A percentile compares a stretch with the other conserved stretches of the same genome.
Conservation (phyloP, 768 basidiomycete species). For the Mrakia frigida region DNA sequence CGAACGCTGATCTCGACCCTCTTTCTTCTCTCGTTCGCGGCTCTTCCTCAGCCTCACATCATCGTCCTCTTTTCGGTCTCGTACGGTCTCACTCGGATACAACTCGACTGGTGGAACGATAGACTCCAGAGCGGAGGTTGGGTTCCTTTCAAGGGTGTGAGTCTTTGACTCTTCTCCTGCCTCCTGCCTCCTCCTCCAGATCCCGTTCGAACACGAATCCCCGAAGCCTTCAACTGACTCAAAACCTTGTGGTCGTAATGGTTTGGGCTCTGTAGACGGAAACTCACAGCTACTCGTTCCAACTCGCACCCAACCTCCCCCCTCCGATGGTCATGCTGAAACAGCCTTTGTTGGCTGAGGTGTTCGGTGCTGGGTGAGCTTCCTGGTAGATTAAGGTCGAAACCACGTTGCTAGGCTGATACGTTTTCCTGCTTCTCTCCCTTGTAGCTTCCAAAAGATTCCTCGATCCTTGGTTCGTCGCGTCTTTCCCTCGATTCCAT, state of each 20-base stretch:
- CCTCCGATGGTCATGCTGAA: constrained; percentile 58
- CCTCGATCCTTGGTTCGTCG: constrained; percentile 14
- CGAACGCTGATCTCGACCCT: not conserved
- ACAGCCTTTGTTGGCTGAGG: constrained; percentile 62
- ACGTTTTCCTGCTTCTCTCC: not conserved
- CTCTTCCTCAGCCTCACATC: constrained; percentile 53
- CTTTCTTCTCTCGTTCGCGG: too few relatives aligned
- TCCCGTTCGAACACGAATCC: not conserved
- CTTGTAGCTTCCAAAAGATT: constrained; percentile 49
- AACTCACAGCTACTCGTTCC: constrained; percentile 56
- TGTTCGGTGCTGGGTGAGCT: constrained; percentile 68
- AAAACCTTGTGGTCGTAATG: not conserved
- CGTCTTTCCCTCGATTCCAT: not conserved
- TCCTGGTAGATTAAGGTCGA: too few relatives aligned
- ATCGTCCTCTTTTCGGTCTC: constrained; percentile 68
- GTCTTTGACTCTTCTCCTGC: too few relatives aligned
- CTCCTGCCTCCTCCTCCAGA: not conserved
- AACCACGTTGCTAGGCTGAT: not conserved
- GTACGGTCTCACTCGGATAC: constrained; percentile 64
- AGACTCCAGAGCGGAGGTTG: constrained; percentile 42
- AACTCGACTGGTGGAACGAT: constrained; percentile 64
- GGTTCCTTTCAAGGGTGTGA: constrained; percentile 14
- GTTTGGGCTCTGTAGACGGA: constrained; percentile 33
- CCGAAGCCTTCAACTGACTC: not conserved
- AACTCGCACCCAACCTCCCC: constrained; percentile 50